Percentiles rank a stretch among this genome's conserved stretches.
These are phyloP conservation scores for Wolfiporia cocos DNA, from an alignment of 1,284 basidiomycete genomes.

Conservation along the genomic window DNA sequence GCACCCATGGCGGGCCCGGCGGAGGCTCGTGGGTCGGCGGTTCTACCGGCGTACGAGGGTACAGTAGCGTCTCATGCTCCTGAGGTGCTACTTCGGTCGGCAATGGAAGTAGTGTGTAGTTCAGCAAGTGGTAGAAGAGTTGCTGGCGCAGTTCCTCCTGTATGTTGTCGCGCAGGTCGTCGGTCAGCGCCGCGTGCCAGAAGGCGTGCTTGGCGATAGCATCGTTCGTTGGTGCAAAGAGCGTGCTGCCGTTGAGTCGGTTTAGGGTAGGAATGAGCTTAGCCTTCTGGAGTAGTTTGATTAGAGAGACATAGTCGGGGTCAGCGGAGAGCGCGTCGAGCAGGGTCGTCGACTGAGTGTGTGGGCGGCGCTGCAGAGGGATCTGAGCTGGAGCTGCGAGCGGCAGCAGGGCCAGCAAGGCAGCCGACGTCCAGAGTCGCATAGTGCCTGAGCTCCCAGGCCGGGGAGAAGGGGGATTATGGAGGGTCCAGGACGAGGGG, in stretches of 20 bases:
- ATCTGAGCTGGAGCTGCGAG: constrained; percentile 28
- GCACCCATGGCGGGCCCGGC: constrained; percentile 80
- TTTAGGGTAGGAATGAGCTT: constrained; percentile 91
- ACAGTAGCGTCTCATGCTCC: constrained; percentile 64
- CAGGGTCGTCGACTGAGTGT: constrained; percentile 48
- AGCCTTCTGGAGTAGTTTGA: constrained; percentile 80
- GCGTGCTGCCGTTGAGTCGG: constrained; percentile 72
- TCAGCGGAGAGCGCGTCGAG: constrained; percentile 77
- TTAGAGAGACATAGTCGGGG: constrained; percentile 74
- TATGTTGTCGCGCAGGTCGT: constrained; percentile 69
- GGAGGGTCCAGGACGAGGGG: too few relatives aligned
- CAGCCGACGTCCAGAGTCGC: constrained; percentile 30
- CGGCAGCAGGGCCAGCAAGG: constrained; percentile 28
- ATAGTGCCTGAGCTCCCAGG: constrained; percentile 26
- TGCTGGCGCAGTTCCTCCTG: constrained; percentile 83
- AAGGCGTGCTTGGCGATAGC: constrained; percentile 63
- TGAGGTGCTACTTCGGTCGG: constrained; percentile 34
- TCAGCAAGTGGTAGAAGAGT: constrained; percentile 92
- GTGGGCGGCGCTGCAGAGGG: constrained; percentile 19
- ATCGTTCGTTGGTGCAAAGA: constrained; percentile 95
- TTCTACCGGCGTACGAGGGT: constrained; percentile 49
- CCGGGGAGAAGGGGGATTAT: constrained; percentile 4
- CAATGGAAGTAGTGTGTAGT: constrained; percentile 62
- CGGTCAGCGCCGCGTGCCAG: constrained; percentile 41
- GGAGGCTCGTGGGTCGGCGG: constrained; percentile 62